Conservation (phyloP, 2,329 filamentous ascomycete species). For the Beauveria sp. region DNA sequence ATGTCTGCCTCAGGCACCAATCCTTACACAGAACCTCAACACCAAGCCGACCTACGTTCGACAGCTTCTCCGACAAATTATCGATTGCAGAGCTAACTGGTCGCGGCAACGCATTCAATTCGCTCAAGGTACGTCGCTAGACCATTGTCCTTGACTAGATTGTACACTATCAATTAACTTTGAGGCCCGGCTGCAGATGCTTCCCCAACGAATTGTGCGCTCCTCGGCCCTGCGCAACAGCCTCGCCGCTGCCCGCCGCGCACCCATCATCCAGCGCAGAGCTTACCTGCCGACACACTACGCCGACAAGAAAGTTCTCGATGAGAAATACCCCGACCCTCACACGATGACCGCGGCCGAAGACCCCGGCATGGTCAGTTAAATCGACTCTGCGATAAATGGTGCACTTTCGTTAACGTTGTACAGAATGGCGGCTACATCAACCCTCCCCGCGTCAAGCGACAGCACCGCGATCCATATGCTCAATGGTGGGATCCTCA, state of each 20-base stretch:
- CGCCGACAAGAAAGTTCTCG: constrained; percentile 37
- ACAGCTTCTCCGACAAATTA: constrained; percentile 22
- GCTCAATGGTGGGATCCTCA: constrained; percentile 96
- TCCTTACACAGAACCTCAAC: constrained; percentile 15
- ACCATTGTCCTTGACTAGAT: background rate
- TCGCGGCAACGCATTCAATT: constrained; percentile 23
- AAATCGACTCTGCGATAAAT: background rate
- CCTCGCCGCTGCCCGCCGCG: constrained; percentile 38
- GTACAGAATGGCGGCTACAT: constrained; percentile 74
- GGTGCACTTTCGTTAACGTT: background rate
- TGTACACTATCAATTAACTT: constrained; percentile 11
- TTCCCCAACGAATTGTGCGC: constrained; percentile 51
- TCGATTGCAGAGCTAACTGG: constrained; percentile 30
- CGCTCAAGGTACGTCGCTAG: constrained; percentile 24
- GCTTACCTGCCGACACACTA: constrained; percentile 45
- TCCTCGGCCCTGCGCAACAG: constrained; percentile 36
- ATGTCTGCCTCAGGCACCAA: constrained; percentile 28
- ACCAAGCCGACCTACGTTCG: constrained; percentile 13
- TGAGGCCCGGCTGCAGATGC: constrained; percentile 41
- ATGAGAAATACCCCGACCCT: constrained; percentile 45
- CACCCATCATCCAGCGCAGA: constrained; percentile 50
- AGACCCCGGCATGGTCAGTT: constrained; percentile 59
- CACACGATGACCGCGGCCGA: constrained; percentile 47
- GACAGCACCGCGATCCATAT: constrained; percentile 87
- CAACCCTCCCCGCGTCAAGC: constrained; percentile 73